Evolutionary conservation across 169 alveolate genomes (phyloP).

Genomic region (Plasmodium blacklocki): DNA sequence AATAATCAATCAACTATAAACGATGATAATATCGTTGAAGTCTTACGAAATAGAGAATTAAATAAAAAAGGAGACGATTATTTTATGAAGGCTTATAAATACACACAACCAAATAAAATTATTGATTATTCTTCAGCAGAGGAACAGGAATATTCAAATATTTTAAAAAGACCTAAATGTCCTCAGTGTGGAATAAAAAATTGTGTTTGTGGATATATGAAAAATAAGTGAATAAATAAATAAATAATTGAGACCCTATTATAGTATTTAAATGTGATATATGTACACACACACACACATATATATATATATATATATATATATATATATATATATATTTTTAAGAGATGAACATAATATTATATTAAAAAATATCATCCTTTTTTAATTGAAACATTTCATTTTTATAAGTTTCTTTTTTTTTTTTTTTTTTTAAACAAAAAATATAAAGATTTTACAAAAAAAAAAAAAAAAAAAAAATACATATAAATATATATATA

Average conservation of each 20-base stretch:
- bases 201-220: constrained; percentile 69
- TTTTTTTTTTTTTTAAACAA: no score
- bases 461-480: background rate
- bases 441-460: background rate
- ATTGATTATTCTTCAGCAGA: constrained; percentile 56
- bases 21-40: constrained; percentile 38
- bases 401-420: no score
- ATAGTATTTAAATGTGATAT: background rate
- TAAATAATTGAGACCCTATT: background rate
- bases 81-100: constrained; percentile 46
- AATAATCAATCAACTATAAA: background rate
- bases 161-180: constrained; percentile 46
- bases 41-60: constrained; percentile 30
- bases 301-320: background rate
- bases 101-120: constrained; percentile 51
- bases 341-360: background rate
- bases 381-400: background rate
- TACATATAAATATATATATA: background rate
- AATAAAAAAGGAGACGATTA: constrained; percentile 48
- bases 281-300: background rate
- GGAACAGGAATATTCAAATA: constrained; percentile 33
- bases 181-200: constrained; percentile 69
- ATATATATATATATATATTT: constrained; percentile 1
- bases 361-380: no score
- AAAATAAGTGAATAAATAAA: background rate